Evolutionary conservation across 139 green algal genomes (phyloP).

Genomic region (Tetradesmus obliquus): DNA sequence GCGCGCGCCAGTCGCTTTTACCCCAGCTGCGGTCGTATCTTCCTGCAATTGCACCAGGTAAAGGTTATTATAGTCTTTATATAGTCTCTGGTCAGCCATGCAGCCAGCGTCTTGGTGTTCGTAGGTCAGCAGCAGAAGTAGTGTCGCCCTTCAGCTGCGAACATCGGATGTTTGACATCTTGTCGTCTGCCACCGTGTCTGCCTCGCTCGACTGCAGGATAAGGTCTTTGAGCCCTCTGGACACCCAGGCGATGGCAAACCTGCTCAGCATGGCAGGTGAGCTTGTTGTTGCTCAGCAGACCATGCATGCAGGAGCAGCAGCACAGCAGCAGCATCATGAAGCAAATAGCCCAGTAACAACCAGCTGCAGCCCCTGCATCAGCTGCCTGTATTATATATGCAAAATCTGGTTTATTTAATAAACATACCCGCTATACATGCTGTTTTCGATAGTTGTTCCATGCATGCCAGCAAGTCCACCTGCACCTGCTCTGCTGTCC

Average conservation of each 20-base stretch:
- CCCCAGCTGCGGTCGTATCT: too few species aligned
- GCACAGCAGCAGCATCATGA: too few species aligned
- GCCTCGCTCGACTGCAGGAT: neutral
- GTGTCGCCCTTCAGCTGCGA: too few species aligned
- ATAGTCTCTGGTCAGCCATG: too few species aligned
- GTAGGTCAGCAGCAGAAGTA: too few species aligned
- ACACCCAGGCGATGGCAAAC: neutral
- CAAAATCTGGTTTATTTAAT: neutral
- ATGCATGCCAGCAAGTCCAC: neutral
- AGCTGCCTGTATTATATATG: neutral
- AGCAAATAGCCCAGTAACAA: neutral
- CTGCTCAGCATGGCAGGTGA: neutral
- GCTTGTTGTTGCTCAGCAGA: neutral
- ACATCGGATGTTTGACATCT: too few species aligned
- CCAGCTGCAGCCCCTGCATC: neutral
- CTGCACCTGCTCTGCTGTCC: neutral
- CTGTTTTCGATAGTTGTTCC: neutral
- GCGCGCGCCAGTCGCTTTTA: too few species aligned
- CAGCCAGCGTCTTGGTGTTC: too few species aligned
- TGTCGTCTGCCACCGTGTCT: too few species aligned
- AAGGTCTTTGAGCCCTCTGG: neutral
- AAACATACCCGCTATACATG: neutral
- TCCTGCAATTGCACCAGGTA: too few species aligned
- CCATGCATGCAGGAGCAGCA: neutral
- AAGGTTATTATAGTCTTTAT: too few species aligned